A percentile compares a stretch with the other conserved stretches of the same genome.
phyloP scores from a whole-genome alignment of 2,329 filamentous ascomycete species.

The Zasmidium citrigriseum region DNA sequence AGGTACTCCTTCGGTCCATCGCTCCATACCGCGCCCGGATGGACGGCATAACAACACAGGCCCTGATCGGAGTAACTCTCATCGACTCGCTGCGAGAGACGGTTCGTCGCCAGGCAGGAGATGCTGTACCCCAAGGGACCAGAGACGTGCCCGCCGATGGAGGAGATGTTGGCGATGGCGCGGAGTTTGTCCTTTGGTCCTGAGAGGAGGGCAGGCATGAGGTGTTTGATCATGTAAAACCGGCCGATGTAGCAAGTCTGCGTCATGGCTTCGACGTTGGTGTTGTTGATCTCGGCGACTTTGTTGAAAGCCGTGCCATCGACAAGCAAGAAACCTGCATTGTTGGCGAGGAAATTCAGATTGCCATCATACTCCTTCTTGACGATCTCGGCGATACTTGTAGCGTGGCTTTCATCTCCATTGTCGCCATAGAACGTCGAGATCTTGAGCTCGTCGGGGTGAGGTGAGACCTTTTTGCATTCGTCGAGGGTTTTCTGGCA shows the following conservation, averaged over 20 bases:
- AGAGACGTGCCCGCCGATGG: background rate
- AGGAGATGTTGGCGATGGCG: constrained; percentile 42
- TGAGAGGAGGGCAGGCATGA: constrained; percentile 42
- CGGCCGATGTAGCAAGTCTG: constrained; percentile 50
- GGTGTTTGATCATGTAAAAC: constrained; percentile 35
- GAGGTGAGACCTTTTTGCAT: constrained; percentile 36
- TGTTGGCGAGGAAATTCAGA: constrained; percentile 40
- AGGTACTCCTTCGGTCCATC: background rate
- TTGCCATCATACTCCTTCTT: background rate
- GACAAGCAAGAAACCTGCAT: constrained; percentile 32
- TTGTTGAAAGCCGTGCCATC: constrained; percentile 20
- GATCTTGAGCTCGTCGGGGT: constrained; percentile 41
- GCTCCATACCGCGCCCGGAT: constrained; percentile 1
- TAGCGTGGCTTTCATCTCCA: constrained; percentile 38
- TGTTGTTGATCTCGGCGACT: constrained; percentile 38
- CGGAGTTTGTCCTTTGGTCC: constrained; percentile 31
- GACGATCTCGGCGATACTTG: constrained; percentile 28
- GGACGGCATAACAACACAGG: background rate
- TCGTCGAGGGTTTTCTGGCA: constrained; percentile 36
- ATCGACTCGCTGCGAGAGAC: background rate
- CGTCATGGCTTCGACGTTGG: constrained; percentile 37
- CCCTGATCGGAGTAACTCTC: background rate
- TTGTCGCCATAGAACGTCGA: constrained; percentile 45
- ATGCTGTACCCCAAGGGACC: constrained; percentile 37
- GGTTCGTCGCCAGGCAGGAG: background rate